These are phyloP conservation scores for Mortierella sp. DNA, from an alignment of 371 early-diverging fungal genomes.

Conservation along the genomic window DNA sequence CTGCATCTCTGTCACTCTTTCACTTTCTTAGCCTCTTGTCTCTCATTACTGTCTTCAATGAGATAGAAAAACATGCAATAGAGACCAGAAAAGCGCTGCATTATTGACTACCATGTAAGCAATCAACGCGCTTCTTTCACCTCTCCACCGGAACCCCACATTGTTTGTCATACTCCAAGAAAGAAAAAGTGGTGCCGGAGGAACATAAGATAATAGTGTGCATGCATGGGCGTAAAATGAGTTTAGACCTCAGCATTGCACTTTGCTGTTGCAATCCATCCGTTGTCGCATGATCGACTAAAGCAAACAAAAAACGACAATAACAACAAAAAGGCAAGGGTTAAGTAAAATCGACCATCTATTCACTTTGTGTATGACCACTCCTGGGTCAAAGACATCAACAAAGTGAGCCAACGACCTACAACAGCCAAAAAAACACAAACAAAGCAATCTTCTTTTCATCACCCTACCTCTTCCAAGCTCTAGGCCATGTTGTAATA, in stretches of 20 bases:
- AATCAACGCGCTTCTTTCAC: background rate
- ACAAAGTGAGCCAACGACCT: background rate
- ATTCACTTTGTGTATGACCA: background rate
- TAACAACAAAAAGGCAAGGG: background rate
- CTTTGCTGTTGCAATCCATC: background rate
- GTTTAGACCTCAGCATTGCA: background rate
- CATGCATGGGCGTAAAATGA: background rate
- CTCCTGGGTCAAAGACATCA: background rate
- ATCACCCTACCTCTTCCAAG: background rate
- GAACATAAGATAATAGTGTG: no score
- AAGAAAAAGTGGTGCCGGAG: background rate
- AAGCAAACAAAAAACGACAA: background rate
- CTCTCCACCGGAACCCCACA: background rate
- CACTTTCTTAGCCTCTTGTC: background rate
- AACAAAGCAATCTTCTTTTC: background rate
- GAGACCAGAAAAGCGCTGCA: background rate
- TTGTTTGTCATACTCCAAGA: background rate
- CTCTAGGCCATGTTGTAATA: background rate
- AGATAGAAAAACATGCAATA: background rate
- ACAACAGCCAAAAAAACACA: background rate
- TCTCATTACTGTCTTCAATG: background rate
- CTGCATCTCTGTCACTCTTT: background rate
- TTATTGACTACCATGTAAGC: background rate
- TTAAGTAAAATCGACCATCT: background rate
- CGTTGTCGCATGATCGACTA: background rate